Conservation (phyloP, 2,329 filamentous ascomycete genomes). For the Epichloe baconii region DNA sequence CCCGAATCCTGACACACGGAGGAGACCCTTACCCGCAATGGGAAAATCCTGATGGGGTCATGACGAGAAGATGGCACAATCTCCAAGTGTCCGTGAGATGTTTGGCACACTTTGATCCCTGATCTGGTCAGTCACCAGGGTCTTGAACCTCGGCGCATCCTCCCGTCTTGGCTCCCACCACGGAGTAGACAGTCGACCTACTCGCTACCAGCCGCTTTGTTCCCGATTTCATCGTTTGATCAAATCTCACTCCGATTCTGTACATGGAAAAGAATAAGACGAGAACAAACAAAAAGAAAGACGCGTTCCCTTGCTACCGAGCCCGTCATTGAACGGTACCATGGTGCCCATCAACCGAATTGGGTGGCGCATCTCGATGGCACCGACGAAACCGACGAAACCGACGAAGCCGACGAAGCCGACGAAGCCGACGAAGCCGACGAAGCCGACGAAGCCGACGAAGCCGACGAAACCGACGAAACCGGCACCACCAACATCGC, state of each 20-base stretch:
- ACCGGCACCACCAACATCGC: slow-evolving; percentile 12
- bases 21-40: not conserved
- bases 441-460: no score
- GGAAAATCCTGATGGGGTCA: not conserved
- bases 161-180: not conserved
- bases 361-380: not conserved
- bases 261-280: no score
- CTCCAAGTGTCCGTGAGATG: no score
- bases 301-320: no score
- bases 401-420: not conserved
- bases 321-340: not conserved
- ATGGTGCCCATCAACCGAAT: slow-evolving; percentile 3
- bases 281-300: no score
- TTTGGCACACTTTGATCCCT: no score
- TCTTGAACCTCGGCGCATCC: not conserved
- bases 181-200: not conserved
- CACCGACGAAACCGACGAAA: no score
- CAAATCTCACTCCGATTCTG: no score
- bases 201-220: no score
- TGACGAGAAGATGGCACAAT: not conserved
- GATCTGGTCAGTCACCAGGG: no score
- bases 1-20: no score
- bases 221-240: no score
- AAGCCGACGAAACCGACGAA: not conserved
- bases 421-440: not conserved